A percentile compares a stretch with the other conserved stretches of the same genome.
These are phyloP conservation scores for Pontederia paniculata DNA, from an alignment of 176 grass and related monocot species.

Conservation along the genomic window DNA sequence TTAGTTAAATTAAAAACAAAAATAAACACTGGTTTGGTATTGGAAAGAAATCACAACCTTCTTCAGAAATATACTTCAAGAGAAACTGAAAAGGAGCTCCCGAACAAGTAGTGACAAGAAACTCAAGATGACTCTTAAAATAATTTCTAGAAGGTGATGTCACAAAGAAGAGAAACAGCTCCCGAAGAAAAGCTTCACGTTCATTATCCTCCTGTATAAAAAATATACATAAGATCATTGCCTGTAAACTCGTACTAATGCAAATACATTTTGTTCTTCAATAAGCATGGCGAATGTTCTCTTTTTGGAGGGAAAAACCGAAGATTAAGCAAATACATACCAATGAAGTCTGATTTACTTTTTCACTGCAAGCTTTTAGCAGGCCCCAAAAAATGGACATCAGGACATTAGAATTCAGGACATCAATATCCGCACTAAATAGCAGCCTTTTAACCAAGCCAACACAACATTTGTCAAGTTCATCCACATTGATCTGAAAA, in stretches of 20 bases:
- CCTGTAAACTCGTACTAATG: conserved; percentile 11
- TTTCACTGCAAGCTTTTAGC: conserved; percentile 39
- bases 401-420: conserved; percentile 57
- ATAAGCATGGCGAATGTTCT: neutral
- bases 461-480: conserved; percentile 38
- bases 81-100: conserved; percentile 62
- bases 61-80: conserved; percentile 68
- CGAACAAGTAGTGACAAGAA: conserved; percentile 64
- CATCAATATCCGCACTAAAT: conserved; percentile 41
- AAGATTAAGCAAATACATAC: conserved; percentile 27
- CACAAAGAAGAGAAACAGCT: conserved; percentile 67
- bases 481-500: conserved; percentile 39
- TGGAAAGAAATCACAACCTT: conserved; percentile 47
- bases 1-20: too few species aligned
- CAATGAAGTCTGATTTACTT: conserved; percentile 29
- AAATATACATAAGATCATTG: conserved; percentile 12
- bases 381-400: conserved; percentile 76
- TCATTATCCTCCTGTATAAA: conserved; percentile 31
- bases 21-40: conserved; percentile 8
- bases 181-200: conserved; percentile 30
- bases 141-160: conserved; percentile 39
- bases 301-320: neutral
- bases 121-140: conserved; percentile 64
- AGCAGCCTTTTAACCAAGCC: conserved; percentile 51
- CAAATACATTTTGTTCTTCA: too few species aligned